Percentiles rank a stretch among this genome's conserved stretches.
These are phyloP conservation scores for Aspergillus homomorphus DNA, from an alignment of 495 filamentous ascomycete species.

Conservation along the genomic window DNA sequence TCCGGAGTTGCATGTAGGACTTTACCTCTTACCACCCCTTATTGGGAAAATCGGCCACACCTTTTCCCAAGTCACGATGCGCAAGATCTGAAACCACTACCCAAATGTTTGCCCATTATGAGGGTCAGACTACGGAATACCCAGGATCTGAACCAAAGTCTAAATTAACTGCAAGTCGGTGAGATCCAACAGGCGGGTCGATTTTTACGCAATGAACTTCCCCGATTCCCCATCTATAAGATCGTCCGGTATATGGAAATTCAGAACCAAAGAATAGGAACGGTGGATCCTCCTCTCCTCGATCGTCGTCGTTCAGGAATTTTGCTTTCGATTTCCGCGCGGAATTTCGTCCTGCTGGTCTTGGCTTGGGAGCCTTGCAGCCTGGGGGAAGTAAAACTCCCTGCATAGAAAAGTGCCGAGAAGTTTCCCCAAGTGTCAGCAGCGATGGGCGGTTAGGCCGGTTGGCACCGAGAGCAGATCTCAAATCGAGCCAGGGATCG, in stretches of 20 bases:
- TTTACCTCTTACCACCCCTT: too few species aligned
- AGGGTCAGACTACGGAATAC: not conserved
- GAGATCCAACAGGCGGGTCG: not conserved
- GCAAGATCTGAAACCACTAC: not conserved
- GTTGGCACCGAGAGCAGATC: conserved; percentile 1
- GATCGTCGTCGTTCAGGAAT: not conserved
- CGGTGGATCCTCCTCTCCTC: not conserved
- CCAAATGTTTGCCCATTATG: not conserved
- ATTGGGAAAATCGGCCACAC: not conserved
- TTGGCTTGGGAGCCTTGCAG: not conserved
- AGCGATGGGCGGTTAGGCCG: not conserved
- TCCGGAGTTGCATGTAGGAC: too few species aligned
- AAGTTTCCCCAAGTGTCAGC: not conserved
- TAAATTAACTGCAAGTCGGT: too few species aligned
- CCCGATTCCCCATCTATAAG: not conserved
- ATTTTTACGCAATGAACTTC: not conserved
- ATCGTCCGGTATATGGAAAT: not conserved
- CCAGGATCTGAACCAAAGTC: too few species aligned
- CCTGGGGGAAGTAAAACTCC: not conserved
- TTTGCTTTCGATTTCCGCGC: too few species aligned
- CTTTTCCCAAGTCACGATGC: not conserved
- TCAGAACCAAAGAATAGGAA: not conserved
- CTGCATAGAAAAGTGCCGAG: not conserved
- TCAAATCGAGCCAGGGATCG: not conserved
- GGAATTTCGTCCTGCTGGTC: not conserved